Base-by-base conservation (phyloP, 495 filamentous ascomycete genomes). In the Apiosordaria backusii region DNA sequence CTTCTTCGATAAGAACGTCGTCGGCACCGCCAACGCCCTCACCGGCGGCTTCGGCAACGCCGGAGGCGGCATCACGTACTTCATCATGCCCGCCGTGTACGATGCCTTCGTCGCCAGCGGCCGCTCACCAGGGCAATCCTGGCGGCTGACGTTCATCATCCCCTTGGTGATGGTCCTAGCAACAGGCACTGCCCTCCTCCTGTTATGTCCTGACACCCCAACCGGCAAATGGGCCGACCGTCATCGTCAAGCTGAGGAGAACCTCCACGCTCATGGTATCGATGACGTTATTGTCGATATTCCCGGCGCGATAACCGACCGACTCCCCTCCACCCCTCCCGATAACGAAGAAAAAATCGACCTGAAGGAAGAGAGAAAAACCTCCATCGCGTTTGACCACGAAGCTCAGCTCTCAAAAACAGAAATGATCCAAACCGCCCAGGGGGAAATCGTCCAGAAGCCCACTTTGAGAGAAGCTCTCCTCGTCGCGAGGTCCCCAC, bases 1-100 rank as follows among this genome's bases (percentile, higher is more conserved):
- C 2, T 97, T 94, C 81, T 96, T 94, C 72, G 93, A 97, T 79
- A 97, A 96, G 80, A 95, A 91, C 72, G 86, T 97, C 24, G 90
- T 97, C 19, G 93, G 93, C 29, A 91, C 90, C 4, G 91, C 92
- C 64, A 97, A 97, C 73, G 88, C 92, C 10, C 77, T 97, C 2
- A 90, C 92, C 18, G 93, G 85, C 62, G 93, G 93, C 4, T 87
- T 90, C 74, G 93, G 93, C 29, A 97, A 97, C 67, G 85, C 92
- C 27, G 93, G 93, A 67, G 93, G 93, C 67, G 93, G 93, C 54
- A 91, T 97, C 70, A 84, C 83, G 4, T 90, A 89, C 75, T 97
- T 97, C 78, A 84, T 96, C 65, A 97, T 97, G 93, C 94, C 94
- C 2, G 92, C 92, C 6, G 86, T 96, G 60, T 92, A 87, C 76